A percentile compares a stretch with the other conserved stretches of the same genome.
Evolutionary conservation across 140 eudicot species (phyloP).

Genomic region (Flaveria floridana): DNA sequence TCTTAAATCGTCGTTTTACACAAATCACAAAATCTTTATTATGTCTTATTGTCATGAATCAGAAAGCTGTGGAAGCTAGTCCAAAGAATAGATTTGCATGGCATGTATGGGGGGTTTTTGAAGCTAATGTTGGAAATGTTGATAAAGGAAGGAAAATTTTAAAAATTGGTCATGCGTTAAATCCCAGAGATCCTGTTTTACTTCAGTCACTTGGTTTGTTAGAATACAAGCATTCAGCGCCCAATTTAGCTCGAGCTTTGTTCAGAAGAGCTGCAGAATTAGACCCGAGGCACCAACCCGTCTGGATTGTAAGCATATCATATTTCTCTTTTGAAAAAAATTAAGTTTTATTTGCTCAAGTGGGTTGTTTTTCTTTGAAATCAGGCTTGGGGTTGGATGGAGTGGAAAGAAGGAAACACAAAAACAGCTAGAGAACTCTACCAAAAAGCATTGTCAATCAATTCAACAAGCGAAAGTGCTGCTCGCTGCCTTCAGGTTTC

Average conservation of each 20-base stretch:
- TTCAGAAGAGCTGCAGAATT: conserved; percentile 73
- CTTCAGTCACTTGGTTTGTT: conserved; percentile 87
- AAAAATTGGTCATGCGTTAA: conserved; percentile 78
- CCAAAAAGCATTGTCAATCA: conserved; percentile 65
- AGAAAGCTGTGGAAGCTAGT: conserved; percentile 94
- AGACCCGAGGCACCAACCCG: conserved; percentile 89
- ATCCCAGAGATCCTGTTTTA: conserved; percentile 97
- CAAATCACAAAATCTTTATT: conserved; percentile 5
- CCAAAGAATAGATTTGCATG: conserved; percentile 99
- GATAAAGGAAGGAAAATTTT: conserved; percentile 76
- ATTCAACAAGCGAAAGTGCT: conserved; percentile 78
- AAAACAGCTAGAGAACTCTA: conserved; percentile 72
- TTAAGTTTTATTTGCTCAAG: neutral
- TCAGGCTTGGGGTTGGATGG: conserved; percentile 99
- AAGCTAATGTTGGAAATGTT: conserved; percentile 68
- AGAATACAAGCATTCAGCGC: conserved; percentile 73
- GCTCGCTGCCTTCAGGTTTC: conserved; percentile 92
- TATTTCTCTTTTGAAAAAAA: neutral
- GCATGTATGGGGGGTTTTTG: conserved; percentile 99
- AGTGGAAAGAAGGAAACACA: conserved; percentile 93
- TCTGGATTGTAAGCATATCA: conserved; percentile 76
- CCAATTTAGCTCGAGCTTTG: conserved; percentile 74
- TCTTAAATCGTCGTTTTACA: conserved; percentile 8
- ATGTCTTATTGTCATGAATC: conserved; percentile 31
- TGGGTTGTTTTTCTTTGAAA: conserved; percentile 12